These are phyloP conservation scores for Lycium ferocissimum DNA, from an alignment of 257 asterid species.

Conservation along the genomic window DNA sequence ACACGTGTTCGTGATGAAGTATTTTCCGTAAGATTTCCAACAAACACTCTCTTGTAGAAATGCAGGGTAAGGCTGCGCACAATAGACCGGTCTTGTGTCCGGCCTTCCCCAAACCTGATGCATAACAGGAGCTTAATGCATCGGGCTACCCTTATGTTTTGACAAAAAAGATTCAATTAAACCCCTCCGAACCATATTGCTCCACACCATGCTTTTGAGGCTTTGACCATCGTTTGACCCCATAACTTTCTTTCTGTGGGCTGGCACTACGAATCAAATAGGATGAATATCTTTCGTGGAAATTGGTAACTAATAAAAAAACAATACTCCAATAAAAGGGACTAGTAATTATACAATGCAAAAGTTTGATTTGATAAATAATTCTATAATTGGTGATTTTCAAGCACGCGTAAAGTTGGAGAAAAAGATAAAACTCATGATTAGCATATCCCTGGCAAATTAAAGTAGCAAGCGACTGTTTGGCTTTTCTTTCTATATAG, in stretches of 20 bases:
- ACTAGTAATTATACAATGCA: background rate
- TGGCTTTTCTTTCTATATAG: background rate
- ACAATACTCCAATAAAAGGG: background rate
- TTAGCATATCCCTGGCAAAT: background rate
- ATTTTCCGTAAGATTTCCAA: too few relatives aligned
- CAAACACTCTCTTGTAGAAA: too few relatives aligned
- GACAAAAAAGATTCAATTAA: too few relatives aligned
- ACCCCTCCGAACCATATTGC: too few relatives aligned
- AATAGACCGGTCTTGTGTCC: too few relatives aligned
- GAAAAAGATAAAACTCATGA: slow-evolving; percentile 20
- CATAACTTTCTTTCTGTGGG: slow-evolving; percentile 37
- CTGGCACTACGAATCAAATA: slow-evolving; percentile 41
- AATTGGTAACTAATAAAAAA: slow-evolving; percentile 40
- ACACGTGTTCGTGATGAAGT: too few relatives aligned
- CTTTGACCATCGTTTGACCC: background rate
- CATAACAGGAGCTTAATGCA: too few relatives aligned
- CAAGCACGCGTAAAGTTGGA: slow-evolving; percentile 59
- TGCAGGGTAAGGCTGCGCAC: too few relatives aligned
- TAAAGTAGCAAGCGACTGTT: background rate
- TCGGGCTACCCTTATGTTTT: too few relatives aligned
- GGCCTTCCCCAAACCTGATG: too few relatives aligned
- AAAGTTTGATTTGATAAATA: slow-evolving; percentile 35
- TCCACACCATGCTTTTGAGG: too few relatives aligned
- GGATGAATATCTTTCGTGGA: slow-evolving; percentile 38
- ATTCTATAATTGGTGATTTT: slow-evolving; percentile 45